Evolutionary conservation across 2,329 filamentous ascomycete genomes (phyloP).

Genomic region (Clarireedia monteithiana): DNA sequence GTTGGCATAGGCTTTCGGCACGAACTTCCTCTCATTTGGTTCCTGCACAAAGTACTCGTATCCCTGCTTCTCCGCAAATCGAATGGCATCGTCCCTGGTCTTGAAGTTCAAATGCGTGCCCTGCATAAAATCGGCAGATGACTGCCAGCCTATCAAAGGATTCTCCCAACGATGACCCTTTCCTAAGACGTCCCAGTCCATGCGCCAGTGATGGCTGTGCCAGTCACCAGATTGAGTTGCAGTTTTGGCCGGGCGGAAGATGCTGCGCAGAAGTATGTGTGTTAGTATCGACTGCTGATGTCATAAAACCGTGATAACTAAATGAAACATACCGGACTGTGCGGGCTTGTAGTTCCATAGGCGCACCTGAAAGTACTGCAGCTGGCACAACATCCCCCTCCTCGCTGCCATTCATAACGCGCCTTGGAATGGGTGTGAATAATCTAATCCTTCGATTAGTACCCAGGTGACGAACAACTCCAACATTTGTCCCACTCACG

Average conservation of each 20-base stretch:
- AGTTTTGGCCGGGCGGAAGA: slow-evolving; percentile 87
- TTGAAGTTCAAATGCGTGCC: slow-evolving; percentile 87
- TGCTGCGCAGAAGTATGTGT: slow-evolving; percentile 46
- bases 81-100: slow-evolving; percentile 87
- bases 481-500: slow-evolving; percentile 50
- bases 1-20: slow-evolving; percentile 92
- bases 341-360: slow-evolving; percentile 85
- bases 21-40: slow-evolving; percentile 78
- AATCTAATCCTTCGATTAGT: slow-evolving; percentile 43
- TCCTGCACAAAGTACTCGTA: slow-evolving; percentile 99
- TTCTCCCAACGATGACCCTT: slow-evolving; percentile 99
- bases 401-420: slow-evolving; percentile 87
- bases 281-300: slow-evolving; percentile 10
- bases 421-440: slow-evolving; percentile 85
- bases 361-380: slow-evolving; percentile 83
- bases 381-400: slow-evolving; percentile 67
- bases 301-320: too few relatives aligned
- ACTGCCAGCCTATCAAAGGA: slow-evolving; percentile 97
- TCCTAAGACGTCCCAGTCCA: slow-evolving; percentile 93
- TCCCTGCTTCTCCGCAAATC: slow-evolving; percentile 95
- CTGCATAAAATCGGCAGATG: slow-evolving; percentile 90
- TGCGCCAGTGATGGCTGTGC: slow-evolving; percentile 80
- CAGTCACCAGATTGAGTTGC: slow-evolving; percentile 91
- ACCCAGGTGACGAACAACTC: background rate
- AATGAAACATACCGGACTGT: slow-evolving; percentile 68